Conservation (phyloP, 257 asterid species). For the Jaltomata sinuosa region DNA sequence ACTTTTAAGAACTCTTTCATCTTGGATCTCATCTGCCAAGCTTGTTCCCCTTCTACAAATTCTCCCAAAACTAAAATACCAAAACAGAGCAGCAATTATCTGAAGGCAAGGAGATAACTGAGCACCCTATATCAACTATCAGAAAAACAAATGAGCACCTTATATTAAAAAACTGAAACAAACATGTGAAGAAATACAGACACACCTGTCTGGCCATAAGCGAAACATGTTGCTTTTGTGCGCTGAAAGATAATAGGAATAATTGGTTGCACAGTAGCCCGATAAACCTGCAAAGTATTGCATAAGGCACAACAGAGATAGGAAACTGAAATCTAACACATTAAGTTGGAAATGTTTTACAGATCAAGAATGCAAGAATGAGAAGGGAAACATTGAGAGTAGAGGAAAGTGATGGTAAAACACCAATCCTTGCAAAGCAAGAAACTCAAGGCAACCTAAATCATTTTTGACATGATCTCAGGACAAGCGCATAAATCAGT, state of each 20-base stretch:
- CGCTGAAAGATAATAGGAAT: conserved; percentile 93
- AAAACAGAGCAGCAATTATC: not conserved
- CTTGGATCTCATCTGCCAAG: not conserved
- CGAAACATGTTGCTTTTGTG: conserved; percentile 94
- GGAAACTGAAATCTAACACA: not conserved
- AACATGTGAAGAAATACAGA: conserved; percentile 2
- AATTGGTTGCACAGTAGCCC: conserved; percentile 89
- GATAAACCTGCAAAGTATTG: conserved; percentile 57
- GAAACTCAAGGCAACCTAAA: not conserved
- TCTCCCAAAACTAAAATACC: not conserved
- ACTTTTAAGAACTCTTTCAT: not conserved
- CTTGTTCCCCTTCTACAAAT: not conserved
- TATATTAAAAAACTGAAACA: not conserved
- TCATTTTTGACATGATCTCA: not conserved
- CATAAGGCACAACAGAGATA: conserved; percentile 14
- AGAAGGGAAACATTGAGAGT: no score
- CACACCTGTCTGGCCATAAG: conserved; percentile 98
- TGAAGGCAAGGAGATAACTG: not conserved
- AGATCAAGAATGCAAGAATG: not conserved
- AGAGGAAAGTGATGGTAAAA: no score
- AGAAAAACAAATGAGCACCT: not conserved
- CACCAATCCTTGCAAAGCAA: not conserved
- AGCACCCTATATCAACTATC: not conserved
- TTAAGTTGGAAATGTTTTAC: not conserved
- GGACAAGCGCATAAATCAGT: not conserved